Base-by-base conservation (phyloP, 2,329 filamentous ascomycete species). In the Acephala macrosclerotiorum region DNA sequence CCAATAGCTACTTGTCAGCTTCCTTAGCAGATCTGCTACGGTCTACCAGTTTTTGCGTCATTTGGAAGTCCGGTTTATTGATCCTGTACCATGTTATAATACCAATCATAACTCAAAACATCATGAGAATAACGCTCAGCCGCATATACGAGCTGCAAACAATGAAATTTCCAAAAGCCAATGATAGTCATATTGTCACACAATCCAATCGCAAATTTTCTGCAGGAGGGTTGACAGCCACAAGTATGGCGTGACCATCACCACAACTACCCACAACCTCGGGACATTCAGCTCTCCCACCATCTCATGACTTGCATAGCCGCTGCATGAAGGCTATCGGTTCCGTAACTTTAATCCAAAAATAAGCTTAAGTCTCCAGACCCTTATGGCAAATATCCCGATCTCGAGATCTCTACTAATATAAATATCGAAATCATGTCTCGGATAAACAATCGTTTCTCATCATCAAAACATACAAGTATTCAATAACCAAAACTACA, bases 221-320 rank as follows among this genome's bases (percentile, higher is more conserved):
- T 53, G 49, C 49, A 53, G 25, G 49, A 49, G 26, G 25, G 18
- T 29, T 33, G 14, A 22, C 49, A 53, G 49, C 49, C 49, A 29
- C n/a, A 49, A 49, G 11, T 49, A n/a, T 49, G 45, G 45, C 18
- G 45, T 49, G 45, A 49, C n/a, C 12, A 42, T 42, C 38, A n/a
- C 18, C 20, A 18, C 45, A 22, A 53, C 26, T 25, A 53, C 25
- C 49, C 49, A 26, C 2, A 53, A 53, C 49, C 49, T 53, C 49
- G 49, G 49, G 14, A 33, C 49, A 33, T 18, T 33, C 49, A 26
- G 49, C 49, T 22, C 16, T 33, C 4, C 22, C 25, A 29, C 22
- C 49, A 53, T 53, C 49, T 53, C 25, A 53, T 53, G 49, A 53
- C 49, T 16, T 53, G 49, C 49, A 53, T 53, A 53, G 49, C 49